Base-by-base conservation (phyloP, 306 rosid genomes). In the Cicer pinnatifidum region DNA sequence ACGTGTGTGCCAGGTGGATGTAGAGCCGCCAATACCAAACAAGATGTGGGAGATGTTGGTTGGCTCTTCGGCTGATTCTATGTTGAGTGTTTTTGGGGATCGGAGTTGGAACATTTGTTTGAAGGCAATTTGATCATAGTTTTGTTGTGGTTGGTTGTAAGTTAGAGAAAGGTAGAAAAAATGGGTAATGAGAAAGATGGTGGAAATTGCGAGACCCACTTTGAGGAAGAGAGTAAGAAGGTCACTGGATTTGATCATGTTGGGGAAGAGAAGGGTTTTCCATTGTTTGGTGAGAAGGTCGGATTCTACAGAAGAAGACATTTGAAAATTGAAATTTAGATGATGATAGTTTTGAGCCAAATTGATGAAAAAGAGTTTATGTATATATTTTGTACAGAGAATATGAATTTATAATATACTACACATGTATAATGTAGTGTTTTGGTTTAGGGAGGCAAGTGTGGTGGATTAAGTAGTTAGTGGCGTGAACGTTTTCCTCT, bases 21-120 rank as follows among this genome's bases (percentile, higher is more conserved):
- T 19, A 0, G 95, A 86, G 58, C 88, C 91, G 4, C 84, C 91
- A 8, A 90, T 84, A 11, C 96, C 94, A 23, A 92, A 92, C 1
- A 90, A 33, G 6, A 90, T 54, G 64, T 90, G 96, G 35, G 92
- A 84, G 77, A 84, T 67, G 3, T 90, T 79, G 9, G 95, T 90
- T 11, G 84, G 76, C 11, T 71, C 47, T 9, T 35, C 9, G 1
- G 6, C 1, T 9, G 2, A 0, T 35, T 71, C 17, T 4, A 3
- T 4, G 4, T 9, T 6, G 11, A 65, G 39, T 17, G 71, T 43
- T 19, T 17, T 65, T 0, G 2, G 5, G 28, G 75, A 60, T 5
- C 47, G 73, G 67, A 11, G 39, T 57, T 66, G 64, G 43, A 78
- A 10, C 6, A n/a, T 3, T 37, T 50, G 9, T 40, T 78, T 67